phyloP scores from a whole-genome alignment of 2,329 filamentous ascomycete genomes.

The Trichoderma oligosporum region DNA sequence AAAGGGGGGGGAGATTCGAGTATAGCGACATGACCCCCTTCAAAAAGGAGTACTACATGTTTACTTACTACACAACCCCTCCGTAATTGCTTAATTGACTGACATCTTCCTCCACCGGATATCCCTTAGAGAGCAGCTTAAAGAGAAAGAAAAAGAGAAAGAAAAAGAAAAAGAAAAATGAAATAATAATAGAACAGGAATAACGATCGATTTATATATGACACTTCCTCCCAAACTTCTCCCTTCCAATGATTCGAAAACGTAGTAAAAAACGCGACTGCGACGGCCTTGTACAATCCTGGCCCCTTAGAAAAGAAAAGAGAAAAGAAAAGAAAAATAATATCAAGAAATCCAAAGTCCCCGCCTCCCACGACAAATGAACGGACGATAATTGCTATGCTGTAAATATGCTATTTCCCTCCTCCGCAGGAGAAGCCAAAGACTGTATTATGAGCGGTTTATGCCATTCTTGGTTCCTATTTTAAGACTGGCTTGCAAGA shows the following conservation, averaged over 20 bases:
- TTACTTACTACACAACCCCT: background rate
- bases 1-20: background rate
- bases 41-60: background rate
- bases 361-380: slow-evolving; percentile 13
- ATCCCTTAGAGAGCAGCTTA: background rate
- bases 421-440: background rate
- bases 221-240: background rate
- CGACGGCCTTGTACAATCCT: slow-evolving; percentile 9
- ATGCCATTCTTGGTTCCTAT: background rate
- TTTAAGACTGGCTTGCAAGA: slow-evolving; percentile 52
- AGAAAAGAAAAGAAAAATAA: slow-evolving; percentile 3
- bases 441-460: background rate
- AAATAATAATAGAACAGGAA: slow-evolving; percentile 1
- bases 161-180: background rate
- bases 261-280: slow-evolving; percentile 6
- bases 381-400: slow-evolving; percentile 15
- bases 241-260: background rate
- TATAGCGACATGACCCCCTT: background rate
- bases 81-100: background rate
- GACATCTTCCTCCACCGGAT: slow-evolving; percentile 6
- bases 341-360: slow-evolving; percentile 6
- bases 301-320: slow-evolving; percentile 1
- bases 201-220: slow-evolving; percentile 3
- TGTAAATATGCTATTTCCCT: background rate
- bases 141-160: background rate